phyloP scores from a whole-genome alignment of 441 rosid species.

The Manihot esculenta region DNA sequence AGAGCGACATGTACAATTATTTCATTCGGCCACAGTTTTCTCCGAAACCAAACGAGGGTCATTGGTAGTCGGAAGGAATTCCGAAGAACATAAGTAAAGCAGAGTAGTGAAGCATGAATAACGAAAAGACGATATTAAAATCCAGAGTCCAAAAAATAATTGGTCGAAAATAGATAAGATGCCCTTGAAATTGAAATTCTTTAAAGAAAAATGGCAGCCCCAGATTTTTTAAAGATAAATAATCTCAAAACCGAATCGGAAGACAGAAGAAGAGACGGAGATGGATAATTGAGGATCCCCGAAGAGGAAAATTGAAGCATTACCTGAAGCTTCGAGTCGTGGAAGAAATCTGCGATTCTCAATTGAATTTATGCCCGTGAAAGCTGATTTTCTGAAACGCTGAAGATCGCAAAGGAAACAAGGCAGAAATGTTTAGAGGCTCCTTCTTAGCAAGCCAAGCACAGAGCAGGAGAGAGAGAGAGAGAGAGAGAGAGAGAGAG shows the following conservation, averaged over 20 bases:
- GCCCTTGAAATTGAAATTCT: background rate
- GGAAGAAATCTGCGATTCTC: constrained; percentile 11
- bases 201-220: background rate
- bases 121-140: background rate
- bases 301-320: constrained; percentile 11
- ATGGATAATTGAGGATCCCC: background rate
- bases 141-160: background rate
- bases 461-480: background rate
- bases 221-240: background rate
- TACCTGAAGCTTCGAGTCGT: constrained; percentile 21
- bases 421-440: background rate
- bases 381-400: constrained; percentile 4
- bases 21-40: background rate
- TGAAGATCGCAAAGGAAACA: constrained; percentile 10
- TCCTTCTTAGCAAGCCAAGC: background rate
- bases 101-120: too few relatives aligned
- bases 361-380: constrained; percentile 9
- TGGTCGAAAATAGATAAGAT: background rate
- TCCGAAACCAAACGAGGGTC: background rate
- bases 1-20: background rate
- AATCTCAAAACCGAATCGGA: background rate
- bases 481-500: background rate
- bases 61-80: background rate
- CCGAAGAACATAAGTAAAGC: background rate
- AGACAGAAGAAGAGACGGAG: background rate